Evolutionary conservation across 2,329 filamentous ascomycete species (phyloP).

Genomic region (Aspergillus latus): DNA sequence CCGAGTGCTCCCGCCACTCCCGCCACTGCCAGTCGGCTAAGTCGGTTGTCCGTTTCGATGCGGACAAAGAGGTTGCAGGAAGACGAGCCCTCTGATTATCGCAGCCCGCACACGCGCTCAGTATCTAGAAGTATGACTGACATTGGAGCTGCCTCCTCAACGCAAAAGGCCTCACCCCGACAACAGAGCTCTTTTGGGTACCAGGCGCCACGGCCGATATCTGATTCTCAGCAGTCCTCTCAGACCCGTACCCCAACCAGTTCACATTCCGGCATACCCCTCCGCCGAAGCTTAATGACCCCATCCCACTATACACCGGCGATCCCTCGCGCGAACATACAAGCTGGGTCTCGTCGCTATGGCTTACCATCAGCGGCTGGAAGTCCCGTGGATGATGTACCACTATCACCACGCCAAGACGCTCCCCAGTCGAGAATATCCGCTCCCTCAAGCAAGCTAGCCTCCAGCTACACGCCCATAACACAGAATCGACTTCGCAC

Average conservation of each 20-base stretch:
- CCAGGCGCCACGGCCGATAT: constrained; percentile 26
- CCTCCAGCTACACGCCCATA: constrained; percentile 41
- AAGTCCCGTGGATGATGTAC: constrained; percentile 22
- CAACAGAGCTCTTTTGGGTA: constrained; percentile 36
- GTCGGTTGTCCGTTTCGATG: constrained; percentile 41
- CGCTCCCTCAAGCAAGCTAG: constrained; percentile 36
- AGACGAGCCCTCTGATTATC: constrained; percentile 35
- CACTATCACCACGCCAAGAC: constrained; percentile 23
- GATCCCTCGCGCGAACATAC: constrained; percentile 40
- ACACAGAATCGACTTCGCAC: constrained; percentile 38
- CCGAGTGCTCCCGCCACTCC: constrained; percentile 26
- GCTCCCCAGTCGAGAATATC: constrained; percentile 34
- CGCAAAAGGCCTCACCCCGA: constrained; percentile 31
- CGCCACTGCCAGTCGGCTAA: constrained; percentile 39
- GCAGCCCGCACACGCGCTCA: constrained; percentile 35
- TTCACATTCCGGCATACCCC: constrained; percentile 36
- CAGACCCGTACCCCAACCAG: constrained; percentile 34
- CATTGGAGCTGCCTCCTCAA: constrained; percentile 30
- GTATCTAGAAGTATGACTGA: constrained; percentile 47
- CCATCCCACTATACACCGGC: constrained; percentile 36
- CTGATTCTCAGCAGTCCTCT: constrained; percentile 25
- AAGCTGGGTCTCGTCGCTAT: constrained; percentile 44
- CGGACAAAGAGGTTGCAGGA: constrained; percentile 39
- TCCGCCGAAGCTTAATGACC: constrained; percentile 39
- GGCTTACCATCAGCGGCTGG: constrained; percentile 28